Base-by-base conservation (phyloP, 805 yeast species). In the Wickerhamomyces silvicola region DNA sequence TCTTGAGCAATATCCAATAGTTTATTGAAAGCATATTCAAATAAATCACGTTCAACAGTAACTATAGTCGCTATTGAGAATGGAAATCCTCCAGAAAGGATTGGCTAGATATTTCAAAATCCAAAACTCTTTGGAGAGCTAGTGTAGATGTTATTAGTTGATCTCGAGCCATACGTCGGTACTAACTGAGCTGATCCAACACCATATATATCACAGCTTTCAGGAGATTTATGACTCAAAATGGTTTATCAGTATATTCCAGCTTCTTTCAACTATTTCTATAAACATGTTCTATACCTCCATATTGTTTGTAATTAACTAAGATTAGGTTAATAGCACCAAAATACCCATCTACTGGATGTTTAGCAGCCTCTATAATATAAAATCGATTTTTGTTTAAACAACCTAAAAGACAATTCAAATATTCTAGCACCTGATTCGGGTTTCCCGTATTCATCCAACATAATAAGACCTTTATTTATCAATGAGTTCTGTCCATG, bases 41-140 rank as follows among this genome's bases (percentile, higher is more conserved):
- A 54, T 16, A 78, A 50, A 2, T 63, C 62, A 18, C 59, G 56
- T 24, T 47, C 48, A 1, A 49, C 54, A 1, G 75, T 64, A n/a
- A 88, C 61, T 12, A 85, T 71, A 1, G 83, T 92, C 1, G 92
- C 71, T 10, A 90, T 64, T 32, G 90, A 60, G 45, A 64, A 80
- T 2, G 97, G 97, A 12, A 92, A 57, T 1, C 97, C 97, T 3
- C 95, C 97, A 1, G 97, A 87, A 42, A 97, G 66, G 52, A 97
- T 70, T 0, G 95, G 7, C 38, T 13, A 0, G 50, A 21, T 9
- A 60, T 33, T 4, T 54, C 47, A 4, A 42, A 42, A 1, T 48
- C 46, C 5, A 82, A 47, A 1, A 82, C 32, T 1, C 56, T 52
- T 8, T 68, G 67, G 14, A 85, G 37, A 21, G 86, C 53, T 2